phyloP scores from a whole-genome alignment of 2,329 filamentous ascomycete genomes.

The Chaetomium strumarium region DNA sequence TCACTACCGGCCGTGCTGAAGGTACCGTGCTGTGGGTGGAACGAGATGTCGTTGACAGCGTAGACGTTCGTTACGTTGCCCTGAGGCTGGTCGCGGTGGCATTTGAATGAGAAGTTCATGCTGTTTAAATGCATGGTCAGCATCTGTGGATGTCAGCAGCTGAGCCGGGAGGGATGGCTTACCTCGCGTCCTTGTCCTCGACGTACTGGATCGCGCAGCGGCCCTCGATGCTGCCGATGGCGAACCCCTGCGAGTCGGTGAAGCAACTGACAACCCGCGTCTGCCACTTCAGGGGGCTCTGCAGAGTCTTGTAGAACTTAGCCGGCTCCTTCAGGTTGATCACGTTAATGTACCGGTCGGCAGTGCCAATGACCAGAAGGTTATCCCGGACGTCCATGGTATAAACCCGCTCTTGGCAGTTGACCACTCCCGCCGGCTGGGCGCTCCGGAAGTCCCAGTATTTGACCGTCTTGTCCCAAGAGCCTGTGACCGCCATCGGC shows the following conservation, averaged over 20 bases:
- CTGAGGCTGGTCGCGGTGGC: constrained; percentile 76
- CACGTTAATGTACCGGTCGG: constrained; percentile 93
- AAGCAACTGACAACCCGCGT: constrained; percentile 94
- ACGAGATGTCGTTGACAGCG: constrained; percentile 94
- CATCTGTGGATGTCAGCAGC: neutral
- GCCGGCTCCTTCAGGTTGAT: constrained; percentile 83
- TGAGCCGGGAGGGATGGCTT: constrained; percentile 27
- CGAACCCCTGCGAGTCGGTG: constrained; percentile 83
- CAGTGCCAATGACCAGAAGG: constrained; percentile 84
- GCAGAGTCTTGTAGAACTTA: constrained; percentile 92
- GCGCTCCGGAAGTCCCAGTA: constrained; percentile 76
- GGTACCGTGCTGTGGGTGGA: constrained; percentile 95
- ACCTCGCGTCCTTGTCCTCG: constrained; percentile 85
- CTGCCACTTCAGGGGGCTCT: constrained; percentile 97
- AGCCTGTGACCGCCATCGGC: constrained; percentile 85
- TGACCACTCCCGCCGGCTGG: constrained; percentile 58
- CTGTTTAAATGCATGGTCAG: constrained; percentile 34
- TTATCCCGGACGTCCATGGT: constrained; percentile 87
- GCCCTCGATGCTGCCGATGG: constrained; percentile 93
- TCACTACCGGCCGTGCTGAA: constrained; percentile 95
- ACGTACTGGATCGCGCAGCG: constrained; percentile 98
- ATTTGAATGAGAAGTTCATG: constrained; percentile 98
- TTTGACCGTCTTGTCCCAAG: constrained; percentile 85
- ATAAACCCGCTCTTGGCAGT: constrained; percentile 75
- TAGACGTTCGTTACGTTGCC: constrained; percentile 82